Evolutionary conservation across 768 basidiomycete genomes (phyloP).

Genomic region (Boletellus ananas): DNA sequence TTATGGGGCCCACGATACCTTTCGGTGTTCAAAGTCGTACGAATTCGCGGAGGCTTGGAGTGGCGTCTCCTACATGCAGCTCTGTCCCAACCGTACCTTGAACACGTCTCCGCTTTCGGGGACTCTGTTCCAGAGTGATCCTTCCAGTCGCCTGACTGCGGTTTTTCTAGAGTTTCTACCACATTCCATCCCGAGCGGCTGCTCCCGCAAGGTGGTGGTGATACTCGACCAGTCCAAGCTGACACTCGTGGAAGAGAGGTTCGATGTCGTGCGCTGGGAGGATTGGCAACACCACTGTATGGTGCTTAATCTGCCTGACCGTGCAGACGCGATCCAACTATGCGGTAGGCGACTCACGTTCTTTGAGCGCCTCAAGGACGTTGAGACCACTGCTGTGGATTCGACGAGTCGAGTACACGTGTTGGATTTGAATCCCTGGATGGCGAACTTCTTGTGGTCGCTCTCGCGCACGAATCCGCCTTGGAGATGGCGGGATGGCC

Average conservation of each 20-base stretch:
- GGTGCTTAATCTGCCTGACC: conserved; percentile 32
- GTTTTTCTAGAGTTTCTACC: conserved; percentile 41
- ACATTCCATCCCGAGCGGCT: conserved; percentile 30
- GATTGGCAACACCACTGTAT: conserved; percentile 46
- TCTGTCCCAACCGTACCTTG: conserved; percentile 46
- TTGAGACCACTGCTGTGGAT: conserved; percentile 3
- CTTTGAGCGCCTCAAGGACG: conserved; percentile 27
- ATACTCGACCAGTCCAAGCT: conserved; percentile 55
- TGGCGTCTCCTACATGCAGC: conserved; percentile 40
- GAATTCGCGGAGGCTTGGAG: conserved; percentile 55
- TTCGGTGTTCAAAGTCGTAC: conserved; percentile 32
- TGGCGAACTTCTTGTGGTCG: conserved; percentile 23
- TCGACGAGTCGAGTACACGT: conserved; percentile 26
- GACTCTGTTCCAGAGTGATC: conserved; percentile 57
- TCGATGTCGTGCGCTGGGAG: conserved; percentile 50
- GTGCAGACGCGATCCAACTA: conserved; percentile 26
- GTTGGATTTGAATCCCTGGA: conserved; percentile 30
- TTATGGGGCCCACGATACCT: conserved; percentile 4
- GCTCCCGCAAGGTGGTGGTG: conserved; percentile 43
- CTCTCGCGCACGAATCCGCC: conserved; percentile 25
- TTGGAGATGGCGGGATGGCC: conserved; percentile 30
- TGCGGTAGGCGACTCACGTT: conserved; percentile 31
- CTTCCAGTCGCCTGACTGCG: conserved; percentile 46
- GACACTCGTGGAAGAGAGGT: conserved; percentile 38
- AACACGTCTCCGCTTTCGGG: conserved; percentile 35